Evolutionary conservation across 805 yeast genomes (phyloP), one percentile per base, ranked within the genome.

Genomic region (Candida ponderosae): DNA sequence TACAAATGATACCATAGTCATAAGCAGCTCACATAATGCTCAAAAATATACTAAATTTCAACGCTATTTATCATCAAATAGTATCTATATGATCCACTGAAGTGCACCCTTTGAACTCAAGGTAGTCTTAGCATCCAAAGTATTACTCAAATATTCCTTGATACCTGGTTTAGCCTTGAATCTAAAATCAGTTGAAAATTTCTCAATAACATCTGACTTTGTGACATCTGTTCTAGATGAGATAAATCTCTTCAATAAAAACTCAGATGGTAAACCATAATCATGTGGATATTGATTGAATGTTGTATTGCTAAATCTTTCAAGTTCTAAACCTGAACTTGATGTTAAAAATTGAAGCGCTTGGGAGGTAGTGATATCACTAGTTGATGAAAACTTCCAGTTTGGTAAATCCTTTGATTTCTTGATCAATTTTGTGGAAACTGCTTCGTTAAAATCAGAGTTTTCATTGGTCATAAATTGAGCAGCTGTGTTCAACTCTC

Each of bases 221-320:
- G 90, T 78, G 15, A 80, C 61, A 18, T 76, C 77, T 55, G 77
- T 85, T 39, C 70, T 69, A 16, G 95, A 94, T 23, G 76, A 74
- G 38, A 89, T 75, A 57, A 72, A 85, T 35, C 66, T 64, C 50
- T 71, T 72, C 40, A 90, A 68, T 41, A 77, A 82, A 28, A 56
- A 44, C 59, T 83, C 86, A 11, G 75, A 21, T 36, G 97, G 97
- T 47, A 93, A 68, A 24, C 95, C 96, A 70, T 76, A 81, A 51
- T 74, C 62, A 63, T 50, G 48, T 18, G 70, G 68, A 51, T 74
- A 72, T 43, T 68, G 60, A 26, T 51, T 56, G 60, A 66, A 72
- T 16, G 69, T 61, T 31, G 59, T 54, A 31, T 53, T 53, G 21
- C 59, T 45, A 32, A 46, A 43, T 20, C 46, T 48, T 18, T 54